Evolutionary conservation across 495 filamentous ascomycete genomes (phyloP), one percentile per base, ranked within the genome.

Genomic region (Penicillium cataractarum): DNA sequence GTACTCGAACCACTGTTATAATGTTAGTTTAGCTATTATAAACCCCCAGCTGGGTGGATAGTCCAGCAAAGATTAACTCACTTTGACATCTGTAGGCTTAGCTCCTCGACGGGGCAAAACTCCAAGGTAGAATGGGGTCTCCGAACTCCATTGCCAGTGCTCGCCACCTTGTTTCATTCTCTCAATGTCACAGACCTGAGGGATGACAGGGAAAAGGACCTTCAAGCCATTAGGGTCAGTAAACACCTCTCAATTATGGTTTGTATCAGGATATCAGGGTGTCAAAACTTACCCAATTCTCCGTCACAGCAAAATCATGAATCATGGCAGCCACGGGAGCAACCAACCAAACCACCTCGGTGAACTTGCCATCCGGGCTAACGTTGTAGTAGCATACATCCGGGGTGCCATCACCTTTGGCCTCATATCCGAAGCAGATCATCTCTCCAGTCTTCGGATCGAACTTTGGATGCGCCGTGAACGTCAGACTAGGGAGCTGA

Each of bases 391-490:
- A 75, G 13, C 74, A 77, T n/a, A 85, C 74, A 48, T 86, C 84
- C 1, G 71, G 68, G 0, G 73, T 77, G 0, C 80, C 78, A 53
- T 83, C 71, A 1, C 78, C 76, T 8, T 79, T 80, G 0, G 78
- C 78, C 64, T 84, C 83, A 60, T 86, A 86, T 3, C 81, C 83
- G 60, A 84, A 85, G 44, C 78, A 82, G 6, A 86, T 60, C 76
- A 87, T 78, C 67, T 88, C 86, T 12, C 81, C 80, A 1, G 80
- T 87, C 15, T 71, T 73, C 1, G 85, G 86, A 60, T 87, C 85
- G 52, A 86, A 74, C 65, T 88, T 88, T 0, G 86, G 86, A 62
- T 88, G 86, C 1, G 86, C 86, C 0, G 84, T 85, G 60, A 88
- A 87, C 0, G 83, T 86, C 7, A 80, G 74, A 13, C 71, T 74